A percentile compares a stretch with the other conserved stretches of the same genome.
These are phyloP conservation scores for Boletus reticulatus DNA, from an alignment of 768 basidiomycete species.

Conservation along the genomic window DNA sequence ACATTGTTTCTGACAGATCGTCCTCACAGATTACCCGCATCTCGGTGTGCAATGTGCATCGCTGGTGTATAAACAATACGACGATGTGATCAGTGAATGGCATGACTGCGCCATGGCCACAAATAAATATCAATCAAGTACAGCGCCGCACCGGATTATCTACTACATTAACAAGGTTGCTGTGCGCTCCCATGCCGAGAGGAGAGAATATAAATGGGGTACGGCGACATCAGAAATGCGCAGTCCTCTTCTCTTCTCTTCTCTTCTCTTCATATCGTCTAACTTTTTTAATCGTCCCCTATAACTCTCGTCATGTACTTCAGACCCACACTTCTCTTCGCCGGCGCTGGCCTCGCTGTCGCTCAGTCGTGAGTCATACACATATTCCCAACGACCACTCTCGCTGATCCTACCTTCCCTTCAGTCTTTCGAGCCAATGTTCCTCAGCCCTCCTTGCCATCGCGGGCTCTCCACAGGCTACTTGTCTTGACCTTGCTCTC, in stretches of 20 bases:
- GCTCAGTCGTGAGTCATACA: constrained; percentile 43
- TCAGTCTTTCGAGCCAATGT: constrained; percentile 38
- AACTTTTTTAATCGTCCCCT: neutral
- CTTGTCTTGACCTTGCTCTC: constrained; percentile 41
- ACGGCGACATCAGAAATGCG: constrained; percentile 2
- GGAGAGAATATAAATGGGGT: constrained; percentile 15
- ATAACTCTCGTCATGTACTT: constrained; percentile 24
- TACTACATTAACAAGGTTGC: neutral
- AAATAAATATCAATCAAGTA: no score
- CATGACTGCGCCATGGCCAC: no score
- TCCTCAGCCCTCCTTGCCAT: constrained; percentile 43
- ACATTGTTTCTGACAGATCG: no score
- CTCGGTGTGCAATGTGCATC: no score
- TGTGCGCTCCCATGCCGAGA: neutral
- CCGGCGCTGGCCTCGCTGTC: constrained; percentile 35
- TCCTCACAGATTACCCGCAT: no score
- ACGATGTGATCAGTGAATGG: no score
- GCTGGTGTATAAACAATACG: no score
- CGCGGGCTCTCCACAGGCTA: constrained; percentile 33
- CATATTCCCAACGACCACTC: neutral
- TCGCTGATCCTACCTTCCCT: neutral
- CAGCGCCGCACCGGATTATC: no score
- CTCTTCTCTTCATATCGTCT: neutral
- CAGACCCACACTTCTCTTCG: constrained; percentile 24
- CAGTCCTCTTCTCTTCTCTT: constrained; percentile 1